phyloP scores from a whole-genome alignment of 2,329 filamentous ascomycete genomes.

The Colletotrichum higginsianum region DNA sequence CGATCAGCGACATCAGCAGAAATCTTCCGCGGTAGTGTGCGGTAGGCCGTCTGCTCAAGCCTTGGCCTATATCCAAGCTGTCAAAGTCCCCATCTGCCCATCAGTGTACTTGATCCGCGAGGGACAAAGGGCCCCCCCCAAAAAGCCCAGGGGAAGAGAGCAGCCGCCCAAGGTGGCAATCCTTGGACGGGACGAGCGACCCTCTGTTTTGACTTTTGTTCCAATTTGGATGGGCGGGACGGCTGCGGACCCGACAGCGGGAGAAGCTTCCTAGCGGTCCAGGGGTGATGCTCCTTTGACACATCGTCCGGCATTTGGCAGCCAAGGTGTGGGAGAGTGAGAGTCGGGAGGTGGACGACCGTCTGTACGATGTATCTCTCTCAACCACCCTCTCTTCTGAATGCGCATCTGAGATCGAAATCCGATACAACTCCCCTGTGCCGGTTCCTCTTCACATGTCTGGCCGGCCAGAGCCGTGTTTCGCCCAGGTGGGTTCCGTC shows the following conservation, averaged over 20 bases:
- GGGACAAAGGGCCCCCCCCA: not conserved
- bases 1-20: conserved; percentile 27
- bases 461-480: conserved; percentile 37
- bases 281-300: conserved; percentile 3
- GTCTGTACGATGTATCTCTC: conserved; percentile 11
- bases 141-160: not conserved
- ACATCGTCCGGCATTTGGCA: not conserved
- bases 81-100: not conserved
- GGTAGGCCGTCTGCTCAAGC: not conserved
- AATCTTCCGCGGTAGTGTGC: conserved; percentile 3
- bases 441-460: conserved; percentile 31
- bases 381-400: not conserved
- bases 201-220: conserved; percentile 38
- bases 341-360: not conserved
- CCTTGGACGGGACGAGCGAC: conserved; percentile 11
- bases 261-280: conserved; percentile 2
- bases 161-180: conserved; percentile 17
- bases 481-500: conserved; percentile 35
- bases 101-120: not conserved
- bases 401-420: not conserved
- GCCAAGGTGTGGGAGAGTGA: too few species aligned
- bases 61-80: not conserved
- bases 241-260: conserved; percentile 24
- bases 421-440: conserved; percentile 3
- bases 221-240: conserved; percentile 34